Evolutionary conservation across 2,329 filamentous ascomycete genomes (phyloP), one percentile per base, ranked within the genome.

Genomic region (Pseudogymnoascus sp.): DNA sequence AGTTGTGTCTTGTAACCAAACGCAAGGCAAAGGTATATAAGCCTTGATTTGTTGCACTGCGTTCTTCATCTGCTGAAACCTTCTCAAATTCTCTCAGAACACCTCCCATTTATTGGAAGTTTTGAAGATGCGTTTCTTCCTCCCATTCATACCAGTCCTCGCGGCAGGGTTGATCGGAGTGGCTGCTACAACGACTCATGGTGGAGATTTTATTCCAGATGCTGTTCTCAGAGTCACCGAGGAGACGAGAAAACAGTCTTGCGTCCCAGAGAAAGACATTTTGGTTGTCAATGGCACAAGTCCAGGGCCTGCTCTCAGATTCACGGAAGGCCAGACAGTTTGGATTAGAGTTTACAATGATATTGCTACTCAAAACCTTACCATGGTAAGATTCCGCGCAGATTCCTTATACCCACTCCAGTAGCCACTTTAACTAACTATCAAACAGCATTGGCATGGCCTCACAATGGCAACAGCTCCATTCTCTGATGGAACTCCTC

Each of bases 321-420:
- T 83, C 2, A 66, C 70, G 23, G 74, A 78, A 31, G 78, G 77
- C 10, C 71, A 74, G 59, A 78, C 75, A 2, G 78, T 73, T 62
- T 83, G 81, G 81, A 78, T 84, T 62, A 73, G 81, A 42, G 81
- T 83, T 2, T 82, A 81, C 69, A 83, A 84, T 70, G 77, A 82
- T 64, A 79, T 83, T 72, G 66, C 71, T 1, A 67, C 75, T 14
- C 67, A 77, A n/a, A 84, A 84, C 64, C 71, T 78, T 3, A 83
- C 81, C 1, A 80, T 83, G 68, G 79, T 81, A 72, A 64, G 63
- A 28, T 31, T 4, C 5, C 28, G 18, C 16, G 4, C 18, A 5
- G 40, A 11, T 12, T 12, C 40, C 40, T 44, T 21, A 4, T 42
- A 4, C 16, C 16, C 8, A 42, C 38, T 44, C 44, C 12, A 18